Evolutionary conservation across 2,329 filamentous ascomycete species (phyloP), one percentile per base, ranked within the genome.

Genomic region (Magnaporthiopsis incrustans): DNA sequence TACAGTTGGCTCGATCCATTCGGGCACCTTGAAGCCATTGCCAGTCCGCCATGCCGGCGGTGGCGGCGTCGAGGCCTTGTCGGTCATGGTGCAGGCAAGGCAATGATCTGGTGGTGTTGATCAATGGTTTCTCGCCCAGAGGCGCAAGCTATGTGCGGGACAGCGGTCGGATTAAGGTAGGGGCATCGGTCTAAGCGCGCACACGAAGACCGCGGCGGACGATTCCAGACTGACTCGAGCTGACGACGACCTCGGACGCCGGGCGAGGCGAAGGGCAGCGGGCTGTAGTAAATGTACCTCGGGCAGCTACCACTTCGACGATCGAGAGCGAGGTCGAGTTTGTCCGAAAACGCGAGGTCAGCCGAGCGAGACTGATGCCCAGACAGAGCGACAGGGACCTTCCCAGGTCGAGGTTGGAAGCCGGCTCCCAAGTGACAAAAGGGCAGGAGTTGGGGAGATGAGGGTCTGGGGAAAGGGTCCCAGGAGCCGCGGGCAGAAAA

Each of bases 1-100:
- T 69, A 74, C 73, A 58, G 74, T 70, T 7, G 73, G 71, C 64
- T 74, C 73, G 63, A 74, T 69, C 70, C 72, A 74, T 64, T 74
- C 72, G 15, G 73, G 73, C 67, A 74, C 70, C 57, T 71, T 70
- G 56, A 67, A 68, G 61, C 65, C 67, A 56, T 68, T 66, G 35
- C 56, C 59, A 56, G 59, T 62, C n/a, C 53, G 64, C 64, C 64
- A 65, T 63, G 60, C 35, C 14, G 61, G 61, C 30, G 30, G n/a
- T 14, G 38, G 8, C 61, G 30, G 14, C 25, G 44, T 33, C 10
- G 38, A 25, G 2, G 8, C 35, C 15, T 22, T 7, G 22, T 62
- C 44, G 22, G 44, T 30, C 60, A 62, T 62, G 18, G 12, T 11
- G 18, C 44, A 25, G 44, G 22, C 22, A n/a, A 25, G 44, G 7